Evolutionary conservation across 169 alveolate species (phyloP).

Genomic region (Plasmodium vivax): DNA sequence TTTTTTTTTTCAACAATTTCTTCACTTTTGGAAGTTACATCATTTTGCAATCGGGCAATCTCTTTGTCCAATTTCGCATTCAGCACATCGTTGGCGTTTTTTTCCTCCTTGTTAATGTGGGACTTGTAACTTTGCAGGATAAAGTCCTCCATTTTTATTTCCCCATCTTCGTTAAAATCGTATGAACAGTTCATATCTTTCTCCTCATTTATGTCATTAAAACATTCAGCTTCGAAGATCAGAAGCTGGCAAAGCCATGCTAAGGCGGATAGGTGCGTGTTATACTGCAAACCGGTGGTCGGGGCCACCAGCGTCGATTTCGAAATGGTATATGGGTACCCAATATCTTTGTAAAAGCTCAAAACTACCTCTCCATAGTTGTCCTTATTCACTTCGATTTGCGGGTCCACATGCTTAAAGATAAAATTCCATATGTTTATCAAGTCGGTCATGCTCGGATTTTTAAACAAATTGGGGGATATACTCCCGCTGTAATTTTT

Average conservation of each 20-base stretch:
- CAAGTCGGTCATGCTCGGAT: conserved; percentile 74
- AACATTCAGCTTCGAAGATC: conserved; percentile 84
- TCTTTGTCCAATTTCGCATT: conserved; percentile 59
- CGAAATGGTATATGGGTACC: conserved; percentile 85
- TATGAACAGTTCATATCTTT: conserved; percentile 75
- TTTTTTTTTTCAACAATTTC: conserved; percentile 68
- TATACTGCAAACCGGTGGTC: conserved; percentile 86
- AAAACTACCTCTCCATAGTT: conserved; percentile 75
- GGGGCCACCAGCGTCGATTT: conserved; percentile 87
- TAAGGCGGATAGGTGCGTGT: conserved; percentile 85
- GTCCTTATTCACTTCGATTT: conserved; percentile 71
- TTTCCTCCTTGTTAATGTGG: conserved; percentile 54
- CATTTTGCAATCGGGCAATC: conserved; percentile 9
- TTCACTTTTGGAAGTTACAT: conserved; percentile 29
- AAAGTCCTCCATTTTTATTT: conserved; percentile 72
- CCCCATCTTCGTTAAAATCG: conserved; percentile 45
- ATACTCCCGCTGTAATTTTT: conserved; percentile 68
- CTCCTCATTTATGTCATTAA: conserved; percentile 79
- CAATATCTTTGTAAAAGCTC: conserved; percentile 80
- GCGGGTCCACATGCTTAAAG: conserved; percentile 73
- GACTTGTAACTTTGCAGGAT: conserved; percentile 53
- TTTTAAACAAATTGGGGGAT: conserved; percentile 69
- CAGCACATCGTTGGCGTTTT: conserved; percentile 34
- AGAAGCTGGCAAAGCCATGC: conserved; percentile 86
- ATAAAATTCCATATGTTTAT: conserved; percentile 75